Percentiles rank a stretch among this genome's conserved stretches.
phyloP scores from a whole-genome alignment of 805 yeast genomes.

The Yamadazyma sp. region DNA sequence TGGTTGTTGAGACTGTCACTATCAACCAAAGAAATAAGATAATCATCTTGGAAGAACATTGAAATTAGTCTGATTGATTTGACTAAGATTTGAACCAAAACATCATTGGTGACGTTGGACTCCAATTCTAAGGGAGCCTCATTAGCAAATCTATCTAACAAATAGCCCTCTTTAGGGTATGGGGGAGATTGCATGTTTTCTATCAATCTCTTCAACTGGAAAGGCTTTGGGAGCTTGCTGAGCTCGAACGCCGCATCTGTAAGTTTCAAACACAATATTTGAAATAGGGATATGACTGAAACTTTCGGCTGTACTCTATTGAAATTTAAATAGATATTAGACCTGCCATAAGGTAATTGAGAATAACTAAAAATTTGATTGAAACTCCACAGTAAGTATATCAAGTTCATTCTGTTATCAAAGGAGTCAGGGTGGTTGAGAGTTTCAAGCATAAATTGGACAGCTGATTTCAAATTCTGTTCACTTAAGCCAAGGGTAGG shows the following conservation, averaged over 20 bases:
- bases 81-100: slow-evolving; percentile 1
- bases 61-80: slow-evolving; percentile 11
- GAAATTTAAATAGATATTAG: slow-evolving; percentile 18
- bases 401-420: slow-evolving; percentile 11
- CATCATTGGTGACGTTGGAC: neutral
- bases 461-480: slow-evolving; percentile 13
- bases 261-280: slow-evolving; percentile 15
- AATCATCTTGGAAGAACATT: slow-evolving; percentile 13
- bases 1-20: neutral
- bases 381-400: slow-evolving; percentile 13
- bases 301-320: slow-evolving; percentile 21
- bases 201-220: neutral
- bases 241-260: neutral
- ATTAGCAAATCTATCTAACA: slow-evolving; percentile 5
- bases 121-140: slow-evolving; percentile 4
- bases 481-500: slow-evolving; percentile 9
- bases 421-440: slow-evolving; percentile 22
- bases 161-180: slow-evolving; percentile 10
- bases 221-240: neutral
- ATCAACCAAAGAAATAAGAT: neutral
- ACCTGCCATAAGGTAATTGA: slow-evolving; percentile 16
- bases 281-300: slow-evolving; percentile 21
- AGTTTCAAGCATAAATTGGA: slow-evolving; percentile 22
- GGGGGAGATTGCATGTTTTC: slow-evolving; percentile 12
- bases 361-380: slow-evolving; percentile 13